These are phyloP conservation scores for Taxawa tesnikishii DNA, from an alignment of 2,329 filamentous ascomycete genomes.

Conservation along the genomic window DNA sequence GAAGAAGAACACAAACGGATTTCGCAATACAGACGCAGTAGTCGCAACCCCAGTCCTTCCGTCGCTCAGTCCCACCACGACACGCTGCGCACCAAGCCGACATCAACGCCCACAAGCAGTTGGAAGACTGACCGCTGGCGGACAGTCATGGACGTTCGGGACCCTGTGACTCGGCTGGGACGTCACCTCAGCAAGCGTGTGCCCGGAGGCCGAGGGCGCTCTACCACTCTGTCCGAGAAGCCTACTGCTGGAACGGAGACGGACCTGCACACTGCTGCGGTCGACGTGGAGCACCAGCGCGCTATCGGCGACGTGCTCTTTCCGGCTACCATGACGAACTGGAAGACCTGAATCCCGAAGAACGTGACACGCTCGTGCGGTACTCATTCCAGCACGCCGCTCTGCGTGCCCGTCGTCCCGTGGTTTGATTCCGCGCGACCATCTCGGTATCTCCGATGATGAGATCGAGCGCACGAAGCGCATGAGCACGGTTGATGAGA, in stretches of 20 bases:
- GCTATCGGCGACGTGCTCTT: conserved; percentile 70
- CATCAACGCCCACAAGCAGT: conserved; percentile 3
- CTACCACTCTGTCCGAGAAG: no score
- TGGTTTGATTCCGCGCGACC: conserved; percentile 87
- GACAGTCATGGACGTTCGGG: not conserved
- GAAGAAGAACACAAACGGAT: conserved; percentile 28
- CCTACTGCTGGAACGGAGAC: conserved; percentile 1
- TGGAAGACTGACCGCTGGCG: conserved; percentile 3
- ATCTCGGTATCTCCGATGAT: conserved; percentile 81
- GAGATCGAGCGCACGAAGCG: conserved; percentile 68
- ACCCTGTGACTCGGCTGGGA: no score
- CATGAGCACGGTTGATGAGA: conserved; percentile 48
- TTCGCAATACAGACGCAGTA: conserved; percentile 7
- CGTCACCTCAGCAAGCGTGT: no score
- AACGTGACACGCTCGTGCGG: conserved; percentile 72
- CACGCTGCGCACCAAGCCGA: conserved; percentile 8
- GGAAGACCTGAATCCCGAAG: conserved; percentile 82
- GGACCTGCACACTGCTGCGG: conserved; percentile 24
- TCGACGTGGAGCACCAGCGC: conserved; percentile 59
- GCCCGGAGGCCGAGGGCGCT: no score
- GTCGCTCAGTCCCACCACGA: conserved; percentile 4
- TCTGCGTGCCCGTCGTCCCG: conserved; percentile 69
- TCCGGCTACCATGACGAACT: conserved; percentile 84
- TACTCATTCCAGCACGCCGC: conserved; percentile 88
- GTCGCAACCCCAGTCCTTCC: conserved; percentile 6